Evolutionary conservation across 2,329 filamentous ascomycete genomes (phyloP), one percentile per base, ranked within the genome.

Genomic region (Lasiodiplodia citricola): DNA sequence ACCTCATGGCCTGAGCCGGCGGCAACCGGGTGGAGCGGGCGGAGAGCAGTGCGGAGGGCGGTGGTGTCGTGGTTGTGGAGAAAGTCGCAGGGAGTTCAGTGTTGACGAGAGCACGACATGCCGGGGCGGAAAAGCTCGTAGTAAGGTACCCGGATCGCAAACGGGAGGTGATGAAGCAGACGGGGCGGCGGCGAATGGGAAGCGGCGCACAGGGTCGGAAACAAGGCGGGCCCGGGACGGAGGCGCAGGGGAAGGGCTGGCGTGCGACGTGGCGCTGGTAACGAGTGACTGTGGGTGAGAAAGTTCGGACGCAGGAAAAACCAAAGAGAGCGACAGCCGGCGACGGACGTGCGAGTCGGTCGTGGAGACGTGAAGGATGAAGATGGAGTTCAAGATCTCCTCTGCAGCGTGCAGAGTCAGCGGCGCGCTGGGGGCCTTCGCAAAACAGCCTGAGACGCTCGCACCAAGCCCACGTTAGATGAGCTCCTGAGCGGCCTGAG

Each of bases 271-370:
- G 68, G 23, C 31, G 67, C 57, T 50, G 77, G 74, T 74, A 79
- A 80, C 75, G 78, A 80, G 72, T 76, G 78, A 79, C 78, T 80
- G 76, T 69, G 76, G 58, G 66, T 68, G 66, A 68, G 66, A 52
- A 54, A 28, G 44, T 51, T 37, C 44, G 41, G 44, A 63, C 44
- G 58, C 58, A 35, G 60, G 60, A 64, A 64, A 63, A 52, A 18
- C 44, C 44, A 64, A 57, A 64, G 60, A 63, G 60, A 64, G 31
- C 11, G 60, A 50, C 60, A 50, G 60, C 18, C 58, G 58, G 51
- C 60, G 60, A 38, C 60, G 60, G 60, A 64, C 60, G 60, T 64
- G 44, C 60, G 44, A 52, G 60, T 52, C 47, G 31, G 50, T 66
- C 51, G 63, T 66, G 63, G 63, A 65, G 63, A 44, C 52, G 63